Base-by-base conservation (phyloP, 2,329 filamentous ascomycete genomes). In the Gliomastix tumulicola region DNA sequence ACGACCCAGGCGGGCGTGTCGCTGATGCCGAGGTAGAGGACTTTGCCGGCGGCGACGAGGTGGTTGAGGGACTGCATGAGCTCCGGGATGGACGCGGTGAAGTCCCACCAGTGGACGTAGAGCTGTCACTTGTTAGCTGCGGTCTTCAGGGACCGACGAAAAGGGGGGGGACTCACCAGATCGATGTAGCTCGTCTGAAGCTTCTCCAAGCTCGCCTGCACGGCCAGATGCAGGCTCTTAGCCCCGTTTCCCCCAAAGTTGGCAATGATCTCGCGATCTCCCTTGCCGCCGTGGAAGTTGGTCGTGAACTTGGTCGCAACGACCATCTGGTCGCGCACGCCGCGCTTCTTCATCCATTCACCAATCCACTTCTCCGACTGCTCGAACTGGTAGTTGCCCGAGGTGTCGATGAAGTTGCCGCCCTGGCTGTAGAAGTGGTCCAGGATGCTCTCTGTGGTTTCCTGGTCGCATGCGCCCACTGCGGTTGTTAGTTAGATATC, bases 391-490 rank as follows among this genome's bases (percentile, higher is more conserved):
- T 82, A 82, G 53, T 75, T 76, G 59, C 74, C 78, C 42, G 76
- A 45, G 2, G 76, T 82, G 53, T 83, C 79, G 50, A 84, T 76
- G 54, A 83, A 82, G 59, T 83, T 83, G n/a, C 79, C 79, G 19
- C 35, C 35, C 15, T 37, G 25, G 25, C 19, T 31, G 20, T 31
- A 37, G 22, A 19, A 37, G 28, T 37, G 21, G 35, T 37, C 27
- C 17, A 37, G 35, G 21, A 37, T 37, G 35, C 27, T 25, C 19
- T 37, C 36, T 10, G 30, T 31, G 1, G 30, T 37, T n/a, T 22
- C n/a, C 30, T 37, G 28, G 17, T 37, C 30, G 22, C 27, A 32
- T 4, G 9, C n/a, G 16, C 36, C 36, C 36, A 37, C 36, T 37
- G 18, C 13, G n/a, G n/a, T n/a, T n/a, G n/a, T n/a, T n/a, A n/a